These are phyloP conservation scores for Thalassiosira ordinaria DNA, from an alignment of 352 stramenopile genomes.

Conservation along the genomic window DNA sequence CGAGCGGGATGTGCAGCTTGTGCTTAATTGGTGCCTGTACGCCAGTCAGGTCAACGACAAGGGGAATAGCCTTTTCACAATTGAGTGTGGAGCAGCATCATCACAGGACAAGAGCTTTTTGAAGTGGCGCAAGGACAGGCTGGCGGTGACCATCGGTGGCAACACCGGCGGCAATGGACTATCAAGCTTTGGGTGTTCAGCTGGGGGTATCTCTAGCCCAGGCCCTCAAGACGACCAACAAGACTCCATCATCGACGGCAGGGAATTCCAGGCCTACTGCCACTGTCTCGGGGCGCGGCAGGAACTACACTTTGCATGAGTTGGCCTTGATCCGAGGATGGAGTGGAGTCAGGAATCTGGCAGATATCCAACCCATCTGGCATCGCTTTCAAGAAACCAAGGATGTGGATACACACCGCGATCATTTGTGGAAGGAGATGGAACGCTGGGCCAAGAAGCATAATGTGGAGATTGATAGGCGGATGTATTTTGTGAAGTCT, in stretches of 20 bases:
- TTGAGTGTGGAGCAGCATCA: too few species aligned
- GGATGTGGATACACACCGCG: not conserved
- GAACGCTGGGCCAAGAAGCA: not conserved
- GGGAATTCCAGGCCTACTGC: too few species aligned
- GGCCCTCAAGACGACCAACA: not conserved
- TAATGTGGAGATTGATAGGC: not conserved
- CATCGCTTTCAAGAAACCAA: not conserved
- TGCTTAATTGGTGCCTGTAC: not conserved
- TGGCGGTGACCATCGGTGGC: not conserved
- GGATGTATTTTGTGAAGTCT: not conserved
- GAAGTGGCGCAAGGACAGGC: not conserved
- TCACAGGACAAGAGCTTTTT: too few species aligned
- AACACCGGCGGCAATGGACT: not conserved
- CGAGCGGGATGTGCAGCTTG: not conserved
- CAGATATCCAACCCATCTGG: not conserved
- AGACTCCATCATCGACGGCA: not conserved
- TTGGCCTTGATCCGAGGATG: not conserved
- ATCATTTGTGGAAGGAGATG: not conserved
- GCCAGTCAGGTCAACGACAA: not conserved
- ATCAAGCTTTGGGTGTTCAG: not conserved
- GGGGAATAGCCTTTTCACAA: not conserved
- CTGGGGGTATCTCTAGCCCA: not conserved
- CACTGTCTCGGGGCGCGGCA: too few species aligned
- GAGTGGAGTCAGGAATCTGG: not conserved
- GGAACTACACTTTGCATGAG: not conserved